Evolutionary conservation across 768 basidiomycete species (phyloP).

Genomic region (Panus rudis): DNA sequence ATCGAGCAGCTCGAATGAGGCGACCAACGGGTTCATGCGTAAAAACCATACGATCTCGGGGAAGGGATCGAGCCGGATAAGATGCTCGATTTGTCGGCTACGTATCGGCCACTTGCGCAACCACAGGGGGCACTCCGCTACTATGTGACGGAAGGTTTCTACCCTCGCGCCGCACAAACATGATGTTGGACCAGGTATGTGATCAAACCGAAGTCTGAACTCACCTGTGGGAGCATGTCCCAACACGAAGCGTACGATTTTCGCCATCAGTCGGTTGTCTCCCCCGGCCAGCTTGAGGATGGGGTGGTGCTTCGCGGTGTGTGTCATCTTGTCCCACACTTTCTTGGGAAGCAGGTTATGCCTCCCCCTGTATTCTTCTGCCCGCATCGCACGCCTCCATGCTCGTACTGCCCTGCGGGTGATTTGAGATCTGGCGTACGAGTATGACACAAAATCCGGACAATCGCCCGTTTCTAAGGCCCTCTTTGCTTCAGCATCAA

Average conservation of each 20-base stretch:
- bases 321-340: neutral
- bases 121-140: neutral
- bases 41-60: neutral
- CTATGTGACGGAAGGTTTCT: neutral
- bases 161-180: neutral
- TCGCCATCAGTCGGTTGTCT: neutral
- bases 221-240: slow-evolving; percentile 1
- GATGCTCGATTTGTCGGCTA: neutral
- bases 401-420: neutral
- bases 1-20: neutral
- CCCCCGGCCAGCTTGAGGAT: neutral
- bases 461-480: neutral
- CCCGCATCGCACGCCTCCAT: neutral
- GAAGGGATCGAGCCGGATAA: neutral
- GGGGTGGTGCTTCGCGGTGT: neutral
- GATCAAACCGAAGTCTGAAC: neutral
- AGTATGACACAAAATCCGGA: neutral
- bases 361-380: too few relatives aligned
- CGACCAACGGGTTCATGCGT: neutral
- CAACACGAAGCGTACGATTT: neutral
- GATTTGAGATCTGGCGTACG: neutral
- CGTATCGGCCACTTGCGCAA: neutral
- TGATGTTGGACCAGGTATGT: too few relatives aligned
- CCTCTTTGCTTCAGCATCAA: neutral
- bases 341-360: too few relatives aligned